Base-by-base conservation (phyloP, 2,329 filamentous ascomycete species). In the Colletotrichum sp. region DNA sequence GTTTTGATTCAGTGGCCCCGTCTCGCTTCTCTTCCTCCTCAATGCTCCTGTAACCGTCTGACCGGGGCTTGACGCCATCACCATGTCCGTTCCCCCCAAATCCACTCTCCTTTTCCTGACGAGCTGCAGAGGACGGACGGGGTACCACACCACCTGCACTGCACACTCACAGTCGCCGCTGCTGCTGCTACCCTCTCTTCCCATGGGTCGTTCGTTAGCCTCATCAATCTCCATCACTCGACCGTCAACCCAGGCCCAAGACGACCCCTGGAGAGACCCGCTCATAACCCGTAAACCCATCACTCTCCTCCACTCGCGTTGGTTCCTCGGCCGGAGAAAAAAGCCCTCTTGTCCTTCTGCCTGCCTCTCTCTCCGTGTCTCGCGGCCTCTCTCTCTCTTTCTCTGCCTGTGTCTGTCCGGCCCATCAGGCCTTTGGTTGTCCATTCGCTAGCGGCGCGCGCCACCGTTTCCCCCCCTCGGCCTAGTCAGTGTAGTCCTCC, bases 401-500 rank as follows among this genome's bases (percentile, higher is more conserved):
- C 18, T 49, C 9, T n/a, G 16, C 36, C 36, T 44, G 24, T 24
- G 24, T n/a, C 18, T n/a, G 9, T 49, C 18, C 12, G 18, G 57
- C 13, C 57, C 26, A 49, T 36, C 30, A 24, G 62, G 30, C 30
- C 55, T 59, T 59, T 66, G 57, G 49, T 72, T 24, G 71, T 32
- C 65, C 44, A 63, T 72, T 68, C 59, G 34, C 73, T 63, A 76
- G 73, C 70, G 73, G 64, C 73, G 63, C 21, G 70, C 73, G 73
- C 73, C 73, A 76, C 73, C 66, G 39, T 68, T 73, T 64, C 34
- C 73, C 70, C 70, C 13, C 57, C 73, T 73, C 44, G 73, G 73
- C 26, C 64, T 76, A 76, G 70, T 76, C 68, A 49, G 39, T 49
- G 64, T 32, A 44, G 63, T 21, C 59, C 69, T 57, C 32, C 64